Evolutionary conservation across 2,329 filamentous ascomycete genomes (phyloP).

Genomic region (Triangularia setosa): DNA sequence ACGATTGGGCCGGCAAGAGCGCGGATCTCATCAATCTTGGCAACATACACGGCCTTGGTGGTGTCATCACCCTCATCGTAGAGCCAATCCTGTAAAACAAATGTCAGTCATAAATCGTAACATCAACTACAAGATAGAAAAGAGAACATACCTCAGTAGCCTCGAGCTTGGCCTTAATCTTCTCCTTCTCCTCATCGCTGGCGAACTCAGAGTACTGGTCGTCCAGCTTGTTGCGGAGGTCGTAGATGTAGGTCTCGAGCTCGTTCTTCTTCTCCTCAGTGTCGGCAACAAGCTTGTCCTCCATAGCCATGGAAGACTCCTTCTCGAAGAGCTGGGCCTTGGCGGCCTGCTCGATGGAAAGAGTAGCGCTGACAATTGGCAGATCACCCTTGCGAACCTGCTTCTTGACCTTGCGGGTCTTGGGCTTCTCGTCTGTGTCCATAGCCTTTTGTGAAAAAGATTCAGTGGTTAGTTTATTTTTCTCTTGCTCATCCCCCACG

Average conservation of each 20-base stretch:
- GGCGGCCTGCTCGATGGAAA: conserved; percentile 65
- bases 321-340: conserved; percentile 72
- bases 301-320: conserved; percentile 89
- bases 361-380: conserved; percentile 77
- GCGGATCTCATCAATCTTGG: conserved; percentile 95
- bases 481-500: background rate
- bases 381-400: conserved; percentile 97
- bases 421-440: conserved; percentile 70
- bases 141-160: conserved; percentile 78
- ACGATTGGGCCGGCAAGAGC: conserved; percentile 85
- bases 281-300: conserved; percentile 96
- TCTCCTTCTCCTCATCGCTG: conserved; percentile 87
- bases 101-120: background rate
- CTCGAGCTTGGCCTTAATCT: conserved; percentile 78
- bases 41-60: conserved; percentile 86
- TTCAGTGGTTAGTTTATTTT: conserved; percentile 23
- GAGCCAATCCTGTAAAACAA: conserved; percentile 79
- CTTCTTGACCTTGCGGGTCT: conserved; percentile 98
- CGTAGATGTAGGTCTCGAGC: conserved; percentile 96
- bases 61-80: conserved; percentile 96
- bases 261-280: conserved; percentile 99
- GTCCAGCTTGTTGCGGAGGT: conserved; percentile 91
- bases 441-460: conserved; percentile 57
- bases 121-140: too few relatives aligned
- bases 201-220: conserved; percentile 86